Base-by-base conservation (phyloP, 768 basidiomycete genomes). In the Hydnomerulius pinastri region DNA sequence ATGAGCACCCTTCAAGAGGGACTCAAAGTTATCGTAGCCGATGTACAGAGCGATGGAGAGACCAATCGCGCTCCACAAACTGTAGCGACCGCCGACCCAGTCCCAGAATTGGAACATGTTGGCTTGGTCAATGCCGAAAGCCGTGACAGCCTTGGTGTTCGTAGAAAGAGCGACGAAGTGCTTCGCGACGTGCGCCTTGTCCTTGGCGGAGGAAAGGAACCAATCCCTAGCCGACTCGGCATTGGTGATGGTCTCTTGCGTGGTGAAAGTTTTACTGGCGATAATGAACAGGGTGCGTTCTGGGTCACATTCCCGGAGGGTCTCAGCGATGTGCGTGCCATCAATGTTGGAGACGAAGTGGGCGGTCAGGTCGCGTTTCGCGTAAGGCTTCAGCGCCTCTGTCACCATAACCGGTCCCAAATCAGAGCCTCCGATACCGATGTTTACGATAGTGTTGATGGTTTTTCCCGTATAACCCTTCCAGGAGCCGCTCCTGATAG, bases 71-170 rank as follows among this genome's bases (percentile, higher is more conserved):
- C 92, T 94, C 96, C 97, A 98, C 57, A 99, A 78, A 61, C 90
- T 93, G 81, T 99, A 99, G 55, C 96, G 84, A 23, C 97, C 97
- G 55, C 97, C 97, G 56, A 99, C 97, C 97, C 97, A 99, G 72
- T 98, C 97, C 96, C 96, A 99, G 83, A 99, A 98, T 67, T 89
- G 86, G 83, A 99, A 99, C 95, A 99, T 99, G 76, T 98, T 98
- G 59, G 80, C 79, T 53, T 85, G 70, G 39, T 87, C 77, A 64
- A 99, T 99, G 35, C 97, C 97, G 64, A 99, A 99, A 3, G 79
- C 83, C 15, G 91, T 90, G 48, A 98, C 97, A 10, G 90, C 92
- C 65, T 86, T 81, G 44, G 92, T 92, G 72, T 99, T 99, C 50
- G 97, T 99, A 63, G 91, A 94, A 50, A 99, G 84, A 3, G 97